Base-by-base conservation (phyloP, 306 rosid species). In the Inga leiocalycina region DNA sequence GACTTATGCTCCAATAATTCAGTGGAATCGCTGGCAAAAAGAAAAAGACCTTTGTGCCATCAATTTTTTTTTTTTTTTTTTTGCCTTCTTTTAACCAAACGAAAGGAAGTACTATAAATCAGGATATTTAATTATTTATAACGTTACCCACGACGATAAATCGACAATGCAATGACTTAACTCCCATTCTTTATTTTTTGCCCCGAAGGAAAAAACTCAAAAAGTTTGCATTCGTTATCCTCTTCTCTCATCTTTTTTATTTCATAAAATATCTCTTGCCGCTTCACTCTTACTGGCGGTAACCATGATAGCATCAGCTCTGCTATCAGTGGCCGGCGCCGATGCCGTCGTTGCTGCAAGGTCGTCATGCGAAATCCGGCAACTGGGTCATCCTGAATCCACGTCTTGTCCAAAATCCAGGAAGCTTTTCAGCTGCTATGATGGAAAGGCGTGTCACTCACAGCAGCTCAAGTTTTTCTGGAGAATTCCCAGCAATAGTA, bases 301-400 rank as follows among this genome's bases (percentile, higher is more conserved):
- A 44, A 76, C 57, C 75, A 93, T 94, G 98, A 83, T 88, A n/a
- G 79, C 91, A 67, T 80, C 91, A 73, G 41, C 90, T 44, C 59
- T 85, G 84, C 75, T 91, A 57, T 88, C 90, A 20, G 46, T 84
- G 59, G 88, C 92, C 75, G 82, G 81, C 22, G 74, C 89, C 82
- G 84, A 75, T 20, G 78, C 78, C 70, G 82, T 71, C 16, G 76
- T 65, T 27, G 84, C 85, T 56, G 76, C 41, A 30, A 59, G 16
- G 1, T 52, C 88, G 22, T 37, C 66, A 86, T 78, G 87, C 27
- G 85, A 90, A 22, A 11, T 74, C 69, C 79, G 79, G 61, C 84
- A 62, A 62, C 54, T 85, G 84, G 89, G 89, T 84, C 76, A 11
- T 27, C 20, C 69, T 49, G 78, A 77, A 83, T 20, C 83, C 65